Evolutionary conservation across 345 rosid genomes (phyloP), one percentile per base, ranked within the genome.

Genomic region (Ceriops tagal): DNA sequence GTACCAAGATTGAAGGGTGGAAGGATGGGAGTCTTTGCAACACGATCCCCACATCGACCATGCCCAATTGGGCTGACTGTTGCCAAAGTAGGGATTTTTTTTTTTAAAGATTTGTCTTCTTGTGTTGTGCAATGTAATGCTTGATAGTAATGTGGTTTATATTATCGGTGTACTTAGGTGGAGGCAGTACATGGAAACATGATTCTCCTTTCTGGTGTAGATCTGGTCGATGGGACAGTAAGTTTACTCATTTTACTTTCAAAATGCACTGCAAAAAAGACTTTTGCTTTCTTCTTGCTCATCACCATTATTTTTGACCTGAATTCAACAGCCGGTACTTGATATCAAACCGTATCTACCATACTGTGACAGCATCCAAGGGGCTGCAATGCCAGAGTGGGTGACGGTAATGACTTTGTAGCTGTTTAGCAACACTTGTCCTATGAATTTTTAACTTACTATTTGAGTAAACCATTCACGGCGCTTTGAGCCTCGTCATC

Each of bases 201-300:
- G 73, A 78, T 93, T 80, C 75, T 89, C 69, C 95, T 91, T 63
- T 88, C 97, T 76, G 98, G 97, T 58, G 90, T 89, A 0, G 97
- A 93, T 82, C 88, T 93, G 64, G 98, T 93, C 60, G 97, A 93
- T 75, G 96, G 98, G 66, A 93, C 98, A 5, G 96, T 93, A 83
- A 84, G 81, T 78, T 79, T 26, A 62, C 67, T 56, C 37, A 58
- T 64, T 37, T 22, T 18, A n/a, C 47, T 39, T 34, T 58, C 8
- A 71, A 66, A 47, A 58, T 64, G 59, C 32, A 13, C 59, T 51
- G 3, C 22, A 16, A 37, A n/a, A 47, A 32, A 9, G 5, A 3
- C 24, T 13, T 15, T 56, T 31, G 19, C 58, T 21, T 21, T 69
- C 18, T 61, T 32, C 32, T 18, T 43, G 51, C 16, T 49, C 32